phyloP scores from a whole-genome alignment of 805 yeast genomes.

The Candida piceae region DNA sequence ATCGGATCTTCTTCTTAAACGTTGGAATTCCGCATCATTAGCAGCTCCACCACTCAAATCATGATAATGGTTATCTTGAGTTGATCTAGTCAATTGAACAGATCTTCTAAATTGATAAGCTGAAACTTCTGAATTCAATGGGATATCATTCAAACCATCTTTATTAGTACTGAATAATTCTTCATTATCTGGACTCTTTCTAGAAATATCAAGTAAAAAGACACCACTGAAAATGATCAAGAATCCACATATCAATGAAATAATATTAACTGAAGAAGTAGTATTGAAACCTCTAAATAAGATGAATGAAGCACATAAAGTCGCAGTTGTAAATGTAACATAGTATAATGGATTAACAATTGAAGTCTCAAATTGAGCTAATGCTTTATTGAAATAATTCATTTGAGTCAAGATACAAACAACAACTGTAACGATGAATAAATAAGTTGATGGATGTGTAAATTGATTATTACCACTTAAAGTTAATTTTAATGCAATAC shows the following conservation, averaged over 20 bases:
- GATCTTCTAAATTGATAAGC: conserved; percentile 70
- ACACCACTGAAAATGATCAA: conserved; percentile 85
- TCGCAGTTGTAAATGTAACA: conserved; percentile 86
- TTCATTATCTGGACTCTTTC: conserved; percentile 51
- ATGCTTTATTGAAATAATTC: conserved; percentile 91
- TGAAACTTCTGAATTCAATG: conserved; percentile 80
- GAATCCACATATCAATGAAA: conserved; percentile 80
- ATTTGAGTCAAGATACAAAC: conserved; percentile 84
- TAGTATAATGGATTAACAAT: conserved; percentile 88
- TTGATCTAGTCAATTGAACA: conserved; percentile 53
- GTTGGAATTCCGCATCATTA: conserved; percentile 43
- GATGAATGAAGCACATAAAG: conserved; percentile 80
- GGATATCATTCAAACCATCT: conserved; percentile 57
- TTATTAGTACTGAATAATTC: conserved; percentile 37
- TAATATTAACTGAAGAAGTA: conserved; percentile 69
- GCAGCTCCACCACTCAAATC: conserved; percentile 17
- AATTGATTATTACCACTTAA: conserved; percentile 84
- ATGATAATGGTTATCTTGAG: conserved; percentile 19
- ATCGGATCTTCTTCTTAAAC: conserved; percentile 55
- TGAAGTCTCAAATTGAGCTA: conserved; percentile 89
- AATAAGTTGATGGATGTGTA: conserved; percentile 75
- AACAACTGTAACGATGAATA: conserved; percentile 72
- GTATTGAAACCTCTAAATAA: conserved; percentile 85
- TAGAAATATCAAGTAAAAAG: conserved; percentile 70
- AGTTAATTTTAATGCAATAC: conserved; percentile 83